phyloP scores from a whole-genome alignment of 805 yeast species.

The Yamadazyma takamatsuzukensis region DNA sequence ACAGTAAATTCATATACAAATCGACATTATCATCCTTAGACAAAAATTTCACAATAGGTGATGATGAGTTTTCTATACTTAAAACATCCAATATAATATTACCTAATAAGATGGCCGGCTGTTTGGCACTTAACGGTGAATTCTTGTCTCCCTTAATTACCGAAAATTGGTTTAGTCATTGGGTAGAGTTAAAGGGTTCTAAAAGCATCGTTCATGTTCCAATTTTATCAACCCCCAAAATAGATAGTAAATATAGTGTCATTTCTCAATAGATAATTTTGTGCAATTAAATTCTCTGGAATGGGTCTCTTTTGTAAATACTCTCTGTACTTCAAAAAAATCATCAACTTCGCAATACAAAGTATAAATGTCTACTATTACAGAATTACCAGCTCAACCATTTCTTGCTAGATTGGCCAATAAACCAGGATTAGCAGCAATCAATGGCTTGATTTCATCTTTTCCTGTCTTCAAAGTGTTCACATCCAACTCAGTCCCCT shows the following conservation, averaged over 20 bases:
- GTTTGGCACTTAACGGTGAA: constrained; percentile 6
- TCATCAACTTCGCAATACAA: no score
- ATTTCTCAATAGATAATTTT: neutral
- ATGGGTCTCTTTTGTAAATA: neutral
- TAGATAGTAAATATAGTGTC: constrained; percentile 18
- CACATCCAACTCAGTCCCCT: constrained; percentile 59
- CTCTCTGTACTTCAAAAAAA: no score
- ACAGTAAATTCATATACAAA: constrained; percentile 21
- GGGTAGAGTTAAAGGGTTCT: constrained; percentile 24
- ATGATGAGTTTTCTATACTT: constrained; percentile 4
- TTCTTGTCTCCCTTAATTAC: constrained; percentile 21
- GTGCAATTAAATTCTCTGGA: neutral
- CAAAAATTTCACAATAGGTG: constrained; percentile 6
- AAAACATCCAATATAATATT: constrained; percentile 6
- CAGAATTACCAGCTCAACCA: constrained; percentile 37
- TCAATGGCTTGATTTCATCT: constrained; percentile 56
- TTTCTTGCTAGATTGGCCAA: constrained; percentile 50
- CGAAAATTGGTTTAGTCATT: constrained; percentile 20
- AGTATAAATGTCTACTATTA: constrained; percentile 6
- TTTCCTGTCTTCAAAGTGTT: constrained; percentile 56
- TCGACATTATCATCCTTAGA: constrained; percentile 1
- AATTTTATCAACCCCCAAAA: constrained; percentile 24
- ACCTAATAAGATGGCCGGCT: constrained; percentile 27
- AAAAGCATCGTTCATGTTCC: constrained; percentile 24
- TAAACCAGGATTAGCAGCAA: constrained; percentile 54